Evolutionary conservation across 2,329 filamentous ascomycete genomes (phyloP), one percentile per base, ranked within the genome.

Genomic region (Pyricularia pennisetigena): DNA sequence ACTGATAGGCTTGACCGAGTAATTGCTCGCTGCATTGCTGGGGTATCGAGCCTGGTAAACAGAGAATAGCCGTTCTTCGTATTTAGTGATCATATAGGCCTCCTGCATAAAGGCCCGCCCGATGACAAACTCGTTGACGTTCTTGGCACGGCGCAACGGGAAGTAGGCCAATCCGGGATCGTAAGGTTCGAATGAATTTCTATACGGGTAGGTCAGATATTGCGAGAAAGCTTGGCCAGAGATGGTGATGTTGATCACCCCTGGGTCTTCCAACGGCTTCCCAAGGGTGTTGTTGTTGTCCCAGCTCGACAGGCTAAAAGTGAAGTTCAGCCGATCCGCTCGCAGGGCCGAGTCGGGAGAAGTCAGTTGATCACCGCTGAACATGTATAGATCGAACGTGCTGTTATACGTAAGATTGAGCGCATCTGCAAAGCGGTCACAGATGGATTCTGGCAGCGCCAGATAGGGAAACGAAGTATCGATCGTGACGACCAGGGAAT

Each of bases 21-120:
- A 80, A 70, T 80, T 79, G 14, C 70, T 75, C 41, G 73, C 70
- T 2, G 81, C 78, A 14, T 80, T 74, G 64, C 78, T 71, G n/a
- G 86, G 82, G 73, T 86, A 84, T 66, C 73, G 72, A 10, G 86
- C 86, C 72, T 87, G 83, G 68, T 87, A 82, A 28, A 90, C 72
- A 0, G 83, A 84, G 74, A 86, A 88, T 14, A 70, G 75, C 20
- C 76, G 79, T 49, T 80, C 79, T 70, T 88, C 86, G 72, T 86
- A 88, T 70, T 82, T 82, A 29, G 82, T 85, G 35, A 86, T 80
- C 6, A 88, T 75, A 69, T 88, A 88, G 1, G 89, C 84, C 76
- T 92, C 89, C 74, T 92, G 90, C 68, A 93, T 78, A 71, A 92
- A 92, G 0, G 86, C 84, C 41, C 89, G 83, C 8, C 90, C 90